Base-by-base conservation (phyloP, 352 stramenopile species). In the Phytophthora boehmeriae region DNA sequence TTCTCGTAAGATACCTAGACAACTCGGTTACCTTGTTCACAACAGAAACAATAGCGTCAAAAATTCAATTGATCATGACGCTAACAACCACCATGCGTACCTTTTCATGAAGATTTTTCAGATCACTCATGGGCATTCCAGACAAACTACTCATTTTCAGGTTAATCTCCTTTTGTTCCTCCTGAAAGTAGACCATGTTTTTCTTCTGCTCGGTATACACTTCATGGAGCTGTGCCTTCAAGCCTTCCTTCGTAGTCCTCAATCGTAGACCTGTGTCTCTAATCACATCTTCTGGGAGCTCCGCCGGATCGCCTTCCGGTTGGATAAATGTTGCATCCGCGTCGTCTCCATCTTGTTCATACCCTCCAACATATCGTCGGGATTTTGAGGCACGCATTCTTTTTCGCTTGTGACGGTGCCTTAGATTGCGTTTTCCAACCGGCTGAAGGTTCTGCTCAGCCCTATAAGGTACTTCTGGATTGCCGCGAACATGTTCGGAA, bases 271-370 rank as follows among this genome's bases (percentile, higher is more conserved):
- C 60, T 20, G 80, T 85, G 53, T 88, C 74, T 51, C 82, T 61
- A 8, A 75, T 66, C 1, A 96, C 81, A 61, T 96, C 88, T 0
- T 95, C 75, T 0, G 88, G 88, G 38, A 96, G 70, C 14, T 86
- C 78, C 23, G 72, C 66, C 17, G 86, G 69, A 30, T 95, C 82
- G 27, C 89, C 86, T 67, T 96, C 88, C 1, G 88, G 88, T 49
- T 96, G 86, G 63, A 96, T 95, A 50, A 96, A 94, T 8, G 25
- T 72, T 4, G 76, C 74, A 46, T 95, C 87, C 8, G 53, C 60
- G 57, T 93, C 77, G 43, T 88, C 72, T 10, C 50, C 64, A 8
- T 71, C 55, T 16, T 89, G 75, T 14, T 76, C 59, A 47, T 96
- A 96, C 17, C 88, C 88, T 10, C 88, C 88, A 50, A 95, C 73